Base-by-base conservation (phyloP, 176 grass and related monocot genomes). In the Cenchrus americanus region DNA sequence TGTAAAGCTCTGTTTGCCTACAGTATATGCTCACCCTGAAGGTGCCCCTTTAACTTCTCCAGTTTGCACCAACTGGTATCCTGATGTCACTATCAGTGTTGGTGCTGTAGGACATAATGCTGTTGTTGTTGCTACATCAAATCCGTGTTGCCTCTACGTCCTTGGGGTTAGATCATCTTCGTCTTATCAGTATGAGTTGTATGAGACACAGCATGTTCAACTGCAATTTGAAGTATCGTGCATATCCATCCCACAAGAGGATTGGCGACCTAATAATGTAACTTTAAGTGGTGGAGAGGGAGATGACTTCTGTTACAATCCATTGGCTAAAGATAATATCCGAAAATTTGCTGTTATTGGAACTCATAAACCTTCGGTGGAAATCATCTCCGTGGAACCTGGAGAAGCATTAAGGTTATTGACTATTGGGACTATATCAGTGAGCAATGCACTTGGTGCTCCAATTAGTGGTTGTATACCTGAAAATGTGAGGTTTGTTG, bases 301-400 rank as follows among this genome's bases (percentile, higher is more conserved):
- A 79, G 75, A 83, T 51, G 71, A 82, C 84, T 50, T 79, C 63
- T 44, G 66, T 78, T 51, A 53, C 71, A 66, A 55, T 62, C 14
- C 78, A 57, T 19, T 44, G 82, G 54, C 58, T 84, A 83, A 91
- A 89, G 60, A 75, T 80, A 83, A 94, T 79, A n/a, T 82, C 58
- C 78, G 59, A 75, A 98, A 79, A 73, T 83, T 91, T 85, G 89
- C 94, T 95, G 80, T 94, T 51, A 92, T 98, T 77, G 96, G 96
- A 73, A 98, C 93, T 79, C 96, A 98, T 86, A 95, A 93, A 89
- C 96, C 96, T 80, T 98, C 96, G 78, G 89, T 98, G 78, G 91
- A 98, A 83, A 71, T 98, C 64, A 80, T 98, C 69, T 98, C 91
- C 11, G 73, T 95, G 82, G 91, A 88, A 61, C 62, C 85, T 32